phyloP scores from a whole-genome alignment of 2,329 filamentous ascomycete genomes.

The Chaetomium olivaceum region DNA sequence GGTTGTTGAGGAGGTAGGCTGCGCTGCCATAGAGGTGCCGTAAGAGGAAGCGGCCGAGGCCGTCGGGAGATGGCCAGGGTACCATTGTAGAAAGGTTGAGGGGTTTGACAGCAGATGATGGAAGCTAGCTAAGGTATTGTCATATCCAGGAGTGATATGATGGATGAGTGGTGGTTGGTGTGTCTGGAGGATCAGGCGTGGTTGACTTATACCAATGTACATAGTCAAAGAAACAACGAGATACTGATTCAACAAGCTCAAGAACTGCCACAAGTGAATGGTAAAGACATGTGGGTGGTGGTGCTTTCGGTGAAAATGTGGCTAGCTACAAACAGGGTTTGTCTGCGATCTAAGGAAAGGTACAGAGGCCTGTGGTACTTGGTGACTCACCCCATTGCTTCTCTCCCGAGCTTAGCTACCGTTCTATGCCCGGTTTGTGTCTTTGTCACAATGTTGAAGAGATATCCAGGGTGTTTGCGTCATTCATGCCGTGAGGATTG shows the following conservation, averaged over 20 bases:
- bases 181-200: neutral
- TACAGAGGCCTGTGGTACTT: neutral
- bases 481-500: neutral
- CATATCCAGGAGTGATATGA: neutral
- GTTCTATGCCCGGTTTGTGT: neutral
- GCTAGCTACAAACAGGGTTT: neutral
- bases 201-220: neutral
- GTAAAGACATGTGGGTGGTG: neutral
- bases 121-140: neutral
- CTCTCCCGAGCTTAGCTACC: neutral
- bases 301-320: neutral
- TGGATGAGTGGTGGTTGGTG: neutral
- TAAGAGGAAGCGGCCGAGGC: neutral
- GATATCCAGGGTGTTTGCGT: neutral
- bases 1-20: conserved; percentile 44
- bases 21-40: conserved; percentile 34
- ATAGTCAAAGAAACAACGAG: neutral
- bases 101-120: neutral
- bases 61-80: neutral
- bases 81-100: conserved; percentile 1
- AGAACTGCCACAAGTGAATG: neutral
- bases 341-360: neutral
- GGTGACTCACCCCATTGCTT: neutral
- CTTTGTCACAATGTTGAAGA: neutral
- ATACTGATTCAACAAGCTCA: neutral